Evolutionary conservation across 2,329 filamentous ascomycete genomes (phyloP).

Genomic region (Nigrograna mackinnonii): DNA sequence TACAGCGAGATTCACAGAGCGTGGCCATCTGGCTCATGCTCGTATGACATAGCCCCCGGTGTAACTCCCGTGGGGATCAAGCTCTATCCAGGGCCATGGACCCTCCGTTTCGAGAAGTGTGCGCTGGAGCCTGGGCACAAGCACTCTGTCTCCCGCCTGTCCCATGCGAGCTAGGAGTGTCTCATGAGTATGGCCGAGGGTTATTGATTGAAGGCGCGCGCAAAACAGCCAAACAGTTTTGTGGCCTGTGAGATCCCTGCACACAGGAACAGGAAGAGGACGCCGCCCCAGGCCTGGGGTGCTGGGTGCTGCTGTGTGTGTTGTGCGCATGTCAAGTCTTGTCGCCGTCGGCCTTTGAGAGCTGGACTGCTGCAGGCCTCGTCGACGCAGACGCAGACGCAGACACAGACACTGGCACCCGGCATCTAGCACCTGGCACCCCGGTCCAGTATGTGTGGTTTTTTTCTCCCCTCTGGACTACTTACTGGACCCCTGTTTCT

Average conservation of each 20-base stretch:
- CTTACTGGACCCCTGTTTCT: too few species aligned
- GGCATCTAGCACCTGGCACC: too few species aligned
- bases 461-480: too few species aligned
- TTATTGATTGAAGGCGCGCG: background rate
- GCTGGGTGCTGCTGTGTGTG: too few species aligned
- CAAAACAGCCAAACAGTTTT: background rate
- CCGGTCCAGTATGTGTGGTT: too few species aligned
- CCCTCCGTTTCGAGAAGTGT: constrained; percentile 24
- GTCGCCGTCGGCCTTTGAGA: constrained; percentile 13
- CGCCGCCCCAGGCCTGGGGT: constrained; percentile 24
- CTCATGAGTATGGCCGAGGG: constrained; percentile 1
- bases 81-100: constrained; percentile 29
- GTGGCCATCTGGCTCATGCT: constrained; percentile 31
- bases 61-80: constrained; percentile 40
- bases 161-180: constrained; percentile 18
- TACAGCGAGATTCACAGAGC: constrained; percentile 39
- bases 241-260: constrained; percentile 9
- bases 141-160: constrained; percentile 16
- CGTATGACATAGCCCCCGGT: constrained; percentile 45
- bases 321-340: constrained; percentile 14
- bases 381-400: too few species aligned
- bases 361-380: too few species aligned
- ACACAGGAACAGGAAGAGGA: constrained; percentile 5
- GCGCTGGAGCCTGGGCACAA: constrained; percentile 20
- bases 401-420: too few species aligned